phyloP scores from a whole-genome alignment of 2,329 filamentous ascomycete genomes.

The Penicillium psychrosexuale region DNA sequence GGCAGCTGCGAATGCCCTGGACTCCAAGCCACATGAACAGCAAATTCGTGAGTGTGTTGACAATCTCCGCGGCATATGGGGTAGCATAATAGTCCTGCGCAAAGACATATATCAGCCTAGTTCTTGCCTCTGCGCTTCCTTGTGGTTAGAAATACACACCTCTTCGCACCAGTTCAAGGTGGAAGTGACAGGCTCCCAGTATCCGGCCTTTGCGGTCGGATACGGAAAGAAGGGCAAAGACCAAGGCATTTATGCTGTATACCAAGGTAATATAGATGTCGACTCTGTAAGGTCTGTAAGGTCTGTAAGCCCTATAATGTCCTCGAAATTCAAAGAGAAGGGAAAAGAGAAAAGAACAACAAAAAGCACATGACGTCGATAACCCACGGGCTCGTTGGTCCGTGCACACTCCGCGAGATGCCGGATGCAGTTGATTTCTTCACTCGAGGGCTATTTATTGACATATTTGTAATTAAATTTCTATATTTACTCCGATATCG shows the following conservation, averaged over 20 bases:
- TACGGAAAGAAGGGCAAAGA: slow-evolving; percentile 38
- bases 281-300: not conserved
- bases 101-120: slow-evolving; percentile 15
- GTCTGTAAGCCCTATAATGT: not conserved
- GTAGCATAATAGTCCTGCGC: slow-evolving; percentile 70
- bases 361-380: slow-evolving; percentile 21
- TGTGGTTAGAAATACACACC: slow-evolving; percentile 41
- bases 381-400: slow-evolving; percentile 12
- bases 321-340: not conserved
- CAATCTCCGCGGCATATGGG: slow-evolving; percentile 70
- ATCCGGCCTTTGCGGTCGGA: slow-evolving; percentile 53
- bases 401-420: slow-evolving; percentile 18
- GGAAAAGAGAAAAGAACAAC: not conserved
- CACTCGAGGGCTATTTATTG: not conserved
- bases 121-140: not conserved
- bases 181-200: slow-evolving; percentile 68
- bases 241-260: slow-evolving; percentile 29
- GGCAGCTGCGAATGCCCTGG: slow-evolving; percentile 71
- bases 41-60: slow-evolving; percentile 78
- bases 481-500: not conserved
- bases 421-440: slow-evolving; percentile 11
- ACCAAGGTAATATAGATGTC: not conserved
- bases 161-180: slow-evolving; percentile 81
- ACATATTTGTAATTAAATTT: not conserved
- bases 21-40: slow-evolving; percentile 76